Evolutionary conservation across 345 rosid species (phyloP).

Genomic region (Salix exigua): DNA sequence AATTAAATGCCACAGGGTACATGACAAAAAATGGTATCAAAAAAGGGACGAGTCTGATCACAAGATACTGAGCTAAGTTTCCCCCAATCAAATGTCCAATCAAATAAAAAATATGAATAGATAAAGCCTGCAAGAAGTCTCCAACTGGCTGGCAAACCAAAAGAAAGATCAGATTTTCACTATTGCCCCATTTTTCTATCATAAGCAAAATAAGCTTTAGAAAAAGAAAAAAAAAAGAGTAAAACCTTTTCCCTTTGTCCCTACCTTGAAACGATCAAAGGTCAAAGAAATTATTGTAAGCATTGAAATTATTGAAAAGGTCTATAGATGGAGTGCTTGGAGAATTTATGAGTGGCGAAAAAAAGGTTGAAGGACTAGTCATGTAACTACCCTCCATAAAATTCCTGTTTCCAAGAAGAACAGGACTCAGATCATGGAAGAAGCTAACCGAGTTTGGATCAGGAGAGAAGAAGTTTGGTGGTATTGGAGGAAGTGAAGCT

Average conservation of each 20-base stretch:
- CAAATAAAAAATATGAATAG: constrained; percentile 15
- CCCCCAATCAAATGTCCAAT: constrained; percentile 22
- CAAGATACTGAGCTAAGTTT: not conserved
- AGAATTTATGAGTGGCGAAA: constrained; percentile 39
- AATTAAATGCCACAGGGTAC: constrained; percentile 9
- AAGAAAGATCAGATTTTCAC: constrained; percentile 13
- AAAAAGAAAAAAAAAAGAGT: too few species aligned
- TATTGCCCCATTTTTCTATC: constrained; percentile 11
- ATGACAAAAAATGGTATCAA: constrained; percentile 13
- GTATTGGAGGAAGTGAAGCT: constrained; percentile 51
- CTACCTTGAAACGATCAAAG: constrained; percentile 19
- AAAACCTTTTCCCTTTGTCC: not conserved
- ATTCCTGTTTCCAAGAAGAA: constrained; percentile 41
- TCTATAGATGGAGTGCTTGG: constrained; percentile 49
- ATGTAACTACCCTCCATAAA: constrained; percentile 50
- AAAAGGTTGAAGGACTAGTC: constrained; percentile 52
- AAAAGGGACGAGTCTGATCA: not conserved
- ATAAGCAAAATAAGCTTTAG: not conserved
- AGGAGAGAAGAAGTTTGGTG: constrained; percentile 64
- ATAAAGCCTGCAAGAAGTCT: constrained; percentile 22
- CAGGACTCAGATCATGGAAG: constrained; percentile 59
- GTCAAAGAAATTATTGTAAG: constrained; percentile 44
- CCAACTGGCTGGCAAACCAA: constrained; percentile 31
- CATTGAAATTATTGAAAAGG: constrained; percentile 46
- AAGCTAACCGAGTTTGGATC: constrained; percentile 48